These are phyloP conservation scores for Glycine tomentella DNA, from an alignment of 306 rosid species.

Conservation along the genomic window DNA sequence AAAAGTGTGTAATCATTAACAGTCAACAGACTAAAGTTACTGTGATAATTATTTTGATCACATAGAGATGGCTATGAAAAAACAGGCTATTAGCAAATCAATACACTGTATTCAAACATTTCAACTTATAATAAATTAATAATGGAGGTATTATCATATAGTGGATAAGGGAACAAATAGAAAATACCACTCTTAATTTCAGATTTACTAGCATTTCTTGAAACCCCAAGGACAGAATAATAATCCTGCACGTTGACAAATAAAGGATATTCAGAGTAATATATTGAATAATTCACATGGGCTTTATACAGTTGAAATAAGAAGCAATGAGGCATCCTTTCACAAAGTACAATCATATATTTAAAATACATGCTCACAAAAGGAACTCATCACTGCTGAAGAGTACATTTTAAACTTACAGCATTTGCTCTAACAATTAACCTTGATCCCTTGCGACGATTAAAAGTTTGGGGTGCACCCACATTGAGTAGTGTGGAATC, in stretches of 20 bases:
- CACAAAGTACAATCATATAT: constrained; percentile 27
- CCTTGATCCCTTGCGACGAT: constrained; percentile 62
- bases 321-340: constrained; percentile 2
- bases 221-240: constrained; percentile 90
- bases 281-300: constrained; percentile 12
- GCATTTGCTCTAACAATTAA: constrained; percentile 78
- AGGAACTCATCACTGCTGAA: constrained; percentile 26
- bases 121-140: constrained; percentile 16
- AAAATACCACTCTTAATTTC: constrained; percentile 87
- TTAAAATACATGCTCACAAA: not conserved
- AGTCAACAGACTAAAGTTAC: constrained; percentile 10
- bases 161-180: constrained; percentile 23
- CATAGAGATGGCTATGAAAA: not conserved
- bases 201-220: constrained; percentile 83
- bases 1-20: not conserved
- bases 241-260: constrained; percentile 68
- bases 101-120: not conserved
- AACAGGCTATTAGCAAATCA: not conserved
- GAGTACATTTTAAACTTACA: constrained; percentile 60
- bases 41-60: constrained; percentile 3
- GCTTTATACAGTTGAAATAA: not conserved
- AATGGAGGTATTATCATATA: constrained; percentile 14
- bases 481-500: constrained; percentile 58
- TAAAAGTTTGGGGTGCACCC: constrained; percentile 55
- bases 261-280: constrained; percentile 31